A percentile compares a stretch with the other conserved stretches of the same genome.
phyloP scores from a whole-genome alignment of 257 asterid genomes.

The Ophiorrhiza pumila region DNA sequence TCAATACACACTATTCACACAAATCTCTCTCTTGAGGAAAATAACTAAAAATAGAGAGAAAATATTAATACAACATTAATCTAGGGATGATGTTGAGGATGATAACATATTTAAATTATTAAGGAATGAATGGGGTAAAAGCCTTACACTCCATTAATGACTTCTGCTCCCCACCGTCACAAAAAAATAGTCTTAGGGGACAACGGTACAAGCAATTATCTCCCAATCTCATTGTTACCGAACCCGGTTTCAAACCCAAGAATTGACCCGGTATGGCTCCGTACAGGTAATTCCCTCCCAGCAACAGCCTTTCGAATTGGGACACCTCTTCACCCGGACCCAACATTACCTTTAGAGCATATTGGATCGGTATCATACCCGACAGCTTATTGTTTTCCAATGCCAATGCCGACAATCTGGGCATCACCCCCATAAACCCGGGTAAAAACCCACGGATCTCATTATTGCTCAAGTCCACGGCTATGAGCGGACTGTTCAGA shows the following conservation, averaged over 20 bases:
- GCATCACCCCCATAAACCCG: constrained; percentile 71
- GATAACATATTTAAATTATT: not conserved
- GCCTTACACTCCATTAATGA: constrained; percentile 61
- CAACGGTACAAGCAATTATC: constrained; percentile 85
- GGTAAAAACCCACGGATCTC: constrained; percentile 65
- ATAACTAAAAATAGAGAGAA: not conserved
- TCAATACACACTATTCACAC: not conserved
- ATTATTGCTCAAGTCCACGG: constrained; percentile 66
- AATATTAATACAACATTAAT: not conserved
- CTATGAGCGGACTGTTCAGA: constrained; percentile 50
- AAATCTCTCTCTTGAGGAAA: not conserved
- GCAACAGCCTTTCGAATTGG: constrained; percentile 59
- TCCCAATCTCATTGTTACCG: constrained; percentile 61
- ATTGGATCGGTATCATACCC: constrained; percentile 63
- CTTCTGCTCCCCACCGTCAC: constrained; percentile 86
- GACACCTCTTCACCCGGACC: constrained; percentile 43
- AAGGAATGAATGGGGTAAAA: constrained; percentile 61
- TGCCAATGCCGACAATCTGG: constrained; percentile 56
- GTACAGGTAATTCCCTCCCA: constrained; percentile 73
- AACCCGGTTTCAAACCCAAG: constrained; percentile 63
- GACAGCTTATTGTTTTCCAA: constrained; percentile 62
- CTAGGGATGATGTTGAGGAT: not conserved
- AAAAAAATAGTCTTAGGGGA: constrained; percentile 62
- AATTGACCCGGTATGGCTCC: constrained; percentile 83
- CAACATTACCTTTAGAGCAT: constrained; percentile 36